Base-by-base conservation (phyloP, 2,329 filamentous ascomycete species). In the Decorospora gaudefroyi region DNA sequence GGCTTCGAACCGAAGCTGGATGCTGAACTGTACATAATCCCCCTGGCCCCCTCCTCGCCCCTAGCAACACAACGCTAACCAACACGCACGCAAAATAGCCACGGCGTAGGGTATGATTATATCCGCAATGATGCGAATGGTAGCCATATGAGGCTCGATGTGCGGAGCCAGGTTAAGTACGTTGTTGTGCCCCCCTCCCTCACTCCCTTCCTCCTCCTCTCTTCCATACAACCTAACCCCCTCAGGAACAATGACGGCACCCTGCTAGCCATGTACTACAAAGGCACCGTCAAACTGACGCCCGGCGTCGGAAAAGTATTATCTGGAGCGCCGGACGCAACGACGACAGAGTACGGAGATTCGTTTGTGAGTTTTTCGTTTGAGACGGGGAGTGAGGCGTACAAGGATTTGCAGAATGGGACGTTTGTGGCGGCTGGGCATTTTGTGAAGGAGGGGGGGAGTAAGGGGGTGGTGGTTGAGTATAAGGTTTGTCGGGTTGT, bases 241-340 rank as follows among this genome's bases (percentile, higher is more conserved):
- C 8, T 13, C 3, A 57, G 58, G 25, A 64, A 53, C 19, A 27
- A 45, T 3, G 59, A 61, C 18, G 53, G 49, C 19, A 56, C 58
- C 9, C 31, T 66, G 15, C 33, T 67, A 3, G 64, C 62, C 6
- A 67, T 67, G 64, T 67, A 64, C 39, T 67, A 66, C 46, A 62
- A 64, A 45, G 64, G 64, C 21, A 60, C 50, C 6, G 62, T 67
- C 4, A 53, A 42, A 15, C 46, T 66, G 3, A 64, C 60, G 3
- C 32, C 35, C 2, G 56, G 53, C 11, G 59, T 67, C 11, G 51
- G 55, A 35, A 61, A 59, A 3, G 33, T 66, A 15, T 41, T 67
- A 7, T 42, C 49, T 18, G 54, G 55, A 8, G 27, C 34, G 0
- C 17, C 55, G 2, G 56, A 62, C 16, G 64, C 62, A 4, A 59